Base-by-base conservation (phyloP, 2,329 filamentous ascomycete species). In the Camillea tinctor region DNA sequence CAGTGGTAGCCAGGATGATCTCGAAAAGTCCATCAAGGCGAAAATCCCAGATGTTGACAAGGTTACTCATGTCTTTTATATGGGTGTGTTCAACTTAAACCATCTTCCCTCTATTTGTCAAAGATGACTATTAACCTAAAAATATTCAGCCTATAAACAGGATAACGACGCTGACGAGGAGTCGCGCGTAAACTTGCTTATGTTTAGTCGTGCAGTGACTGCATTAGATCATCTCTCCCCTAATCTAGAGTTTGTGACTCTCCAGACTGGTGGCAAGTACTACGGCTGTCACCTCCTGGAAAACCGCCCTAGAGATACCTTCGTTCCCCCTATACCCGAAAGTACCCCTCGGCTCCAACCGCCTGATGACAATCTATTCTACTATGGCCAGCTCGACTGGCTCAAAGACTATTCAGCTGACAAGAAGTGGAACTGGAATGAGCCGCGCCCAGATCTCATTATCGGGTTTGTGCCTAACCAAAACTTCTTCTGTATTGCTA, bases 41-140 rank as follows among this genome's bases (percentile, higher is more conserved):
- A 74, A 69, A 54, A 68, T 79, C 8, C 70, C 73, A 23, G 68
- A 72, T 44, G 69, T 79, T 15, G 68, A 71, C 15, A 69, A 74
- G 23, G 70, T 79, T 20, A 79, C 76, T 1, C 77, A 80, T 62
- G 73, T 80, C 9, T 80, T 77, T 62, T 80, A 78, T 61, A 74
- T 74, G 49, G 75, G 75, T 76, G 60, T 30, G 68, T 24, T 1
- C 13, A 20, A 49, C 23, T 22, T 40, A 11, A 20, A 50, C 2
- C 4, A 22, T 17, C 44, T 4, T 7, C 5, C 11, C 7, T 30
- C 19, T 9, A 20, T 19, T 15, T 22, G 55, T 20, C 15, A 50
- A 49, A 63, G 40, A 22, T 59, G 60, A 60, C 23, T 64, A 65
- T 58, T 62, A 62, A 65, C 74, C 74, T 19, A 77, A 76, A 63